Conservation (phyloP, 305 asterid species). For the Petunia hybrid region DNA sequence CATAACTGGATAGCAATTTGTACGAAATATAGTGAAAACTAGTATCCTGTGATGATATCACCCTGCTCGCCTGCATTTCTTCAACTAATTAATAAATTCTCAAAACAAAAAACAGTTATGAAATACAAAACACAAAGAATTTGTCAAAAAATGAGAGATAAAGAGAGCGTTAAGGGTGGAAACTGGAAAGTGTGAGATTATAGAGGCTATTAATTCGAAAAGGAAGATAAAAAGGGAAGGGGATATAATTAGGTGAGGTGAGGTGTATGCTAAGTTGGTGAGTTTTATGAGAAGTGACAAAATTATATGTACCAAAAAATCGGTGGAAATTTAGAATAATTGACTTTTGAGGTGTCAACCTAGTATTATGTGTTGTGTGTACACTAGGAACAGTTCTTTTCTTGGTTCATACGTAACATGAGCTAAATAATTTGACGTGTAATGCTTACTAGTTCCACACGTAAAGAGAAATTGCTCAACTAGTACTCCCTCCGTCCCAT, state of each 20-base stretch:
- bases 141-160: neutral
- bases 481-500: no score
- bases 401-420: slow-evolving; percentile 41
- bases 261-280: no score
- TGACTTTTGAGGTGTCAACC: neutral
- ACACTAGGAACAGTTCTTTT: slow-evolving; percentile 8
- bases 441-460: neutral
- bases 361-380: neutral
- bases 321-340: no score
- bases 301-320: no score
- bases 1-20: no score
- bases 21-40: no score
- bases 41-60: slow-evolving; percentile 51
- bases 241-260: slow-evolving; percentile 48
- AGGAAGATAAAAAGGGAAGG: no score
- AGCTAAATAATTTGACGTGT: slow-evolving; percentile 10
- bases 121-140: neutral
- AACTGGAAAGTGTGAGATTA: slow-evolving; percentile 39
- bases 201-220: slow-evolving; percentile 29
- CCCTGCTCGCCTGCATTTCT: slow-evolving; percentile 44
- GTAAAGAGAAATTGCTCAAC: no score
- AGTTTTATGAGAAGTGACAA: no score
- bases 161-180: slow-evolving; percentile 36
- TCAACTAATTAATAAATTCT: neutral
- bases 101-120: no score